Conservation (phyloP, 1,284 basidiomycete species). For the Trametes hirsuta region DNA sequence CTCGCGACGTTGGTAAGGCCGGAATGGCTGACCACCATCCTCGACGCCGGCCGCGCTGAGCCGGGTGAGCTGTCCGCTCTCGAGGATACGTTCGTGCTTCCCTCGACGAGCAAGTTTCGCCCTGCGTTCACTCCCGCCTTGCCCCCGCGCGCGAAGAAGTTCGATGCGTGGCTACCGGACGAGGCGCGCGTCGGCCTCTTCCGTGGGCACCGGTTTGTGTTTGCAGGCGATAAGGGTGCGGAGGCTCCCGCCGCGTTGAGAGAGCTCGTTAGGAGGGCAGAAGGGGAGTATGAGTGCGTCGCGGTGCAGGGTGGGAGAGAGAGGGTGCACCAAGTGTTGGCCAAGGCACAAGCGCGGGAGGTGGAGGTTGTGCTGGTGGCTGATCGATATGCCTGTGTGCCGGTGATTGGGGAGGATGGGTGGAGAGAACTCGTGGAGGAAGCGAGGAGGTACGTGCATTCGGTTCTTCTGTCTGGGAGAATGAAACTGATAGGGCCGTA, state of each 20-base stretch:
- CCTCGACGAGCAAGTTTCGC: slow-evolving; percentile 54
- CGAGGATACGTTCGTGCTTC: slow-evolving; percentile 54
- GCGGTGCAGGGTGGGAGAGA: slow-evolving; percentile 49
- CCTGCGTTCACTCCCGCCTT: slow-evolving; percentile 58
- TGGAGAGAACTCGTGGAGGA: slow-evolving; percentile 58
- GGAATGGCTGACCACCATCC: slow-evolving; percentile 64
- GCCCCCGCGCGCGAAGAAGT: slow-evolving; percentile 47
- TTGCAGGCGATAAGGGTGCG: slow-evolving; percentile 57
- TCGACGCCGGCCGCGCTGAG: slow-evolving; percentile 48
- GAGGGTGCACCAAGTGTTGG: slow-evolving; percentile 54
- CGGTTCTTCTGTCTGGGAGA: not conserved
- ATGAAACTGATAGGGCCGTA: slow-evolving; percentile 14
- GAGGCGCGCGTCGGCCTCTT: slow-evolving; percentile 61
- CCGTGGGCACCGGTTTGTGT: slow-evolving; percentile 54
- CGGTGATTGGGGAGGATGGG: slow-evolving; percentile 50
- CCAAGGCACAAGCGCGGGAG: slow-evolving; percentile 46
- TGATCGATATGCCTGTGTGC: slow-evolving; percentile 47
- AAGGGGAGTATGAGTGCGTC: slow-evolving; percentile 62
- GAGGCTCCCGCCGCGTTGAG: slow-evolving; percentile 50
- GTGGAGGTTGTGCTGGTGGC: slow-evolving; percentile 59
- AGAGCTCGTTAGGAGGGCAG: slow-evolving; percentile 56
- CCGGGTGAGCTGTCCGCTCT: slow-evolving; percentile 43
- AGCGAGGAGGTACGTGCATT: slow-evolving; percentile 48
- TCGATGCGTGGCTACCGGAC: slow-evolving; percentile 65
- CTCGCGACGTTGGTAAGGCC: slow-evolving; percentile 58